Percentiles rank a stretch among this genome's conserved stretches.
Evolutionary conservation across 2,329 filamentous ascomycete species (phyloP).

Genomic region (Stagonosporopsis chrysanthemi): DNA sequence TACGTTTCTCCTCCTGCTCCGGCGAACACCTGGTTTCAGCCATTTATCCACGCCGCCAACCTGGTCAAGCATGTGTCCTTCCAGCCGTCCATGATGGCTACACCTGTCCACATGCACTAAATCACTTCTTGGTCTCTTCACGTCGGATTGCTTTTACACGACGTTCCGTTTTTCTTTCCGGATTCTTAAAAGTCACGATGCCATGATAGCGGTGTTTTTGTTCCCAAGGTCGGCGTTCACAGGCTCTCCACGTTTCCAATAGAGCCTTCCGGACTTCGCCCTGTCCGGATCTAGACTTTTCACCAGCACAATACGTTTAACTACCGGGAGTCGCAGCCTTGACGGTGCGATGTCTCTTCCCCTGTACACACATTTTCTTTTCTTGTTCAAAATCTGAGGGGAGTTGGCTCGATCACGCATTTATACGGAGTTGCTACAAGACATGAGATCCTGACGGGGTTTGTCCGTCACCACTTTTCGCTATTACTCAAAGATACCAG

Average conservation of each 20-base stretch:
- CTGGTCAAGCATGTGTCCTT: conserved; percentile 52
- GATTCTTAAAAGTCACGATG: conserved; percentile 47
- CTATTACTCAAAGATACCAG: conserved; percentile 48
- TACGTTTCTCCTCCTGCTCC: conserved; percentile 48
- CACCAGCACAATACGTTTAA: conserved; percentile 41
- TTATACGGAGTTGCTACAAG: conserved; percentile 32
- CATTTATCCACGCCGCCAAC: conserved; percentile 51
- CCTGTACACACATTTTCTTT: conserved; percentile 25
- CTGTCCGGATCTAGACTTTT: conserved; percentile 34
- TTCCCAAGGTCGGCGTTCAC: conserved; percentile 39
- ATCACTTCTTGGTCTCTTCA: conserved; percentile 17
- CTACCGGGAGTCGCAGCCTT: conserved; percentile 39
- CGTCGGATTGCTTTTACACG: conserved; percentile 39
- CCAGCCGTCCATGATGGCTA: conserved; percentile 48
- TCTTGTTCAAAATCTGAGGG: conserved; percentile 18
- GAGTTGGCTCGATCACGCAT: conserved; percentile 24
- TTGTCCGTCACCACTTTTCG: conserved; percentile 37
- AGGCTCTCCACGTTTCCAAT: conserved; percentile 42
- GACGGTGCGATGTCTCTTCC: conserved; percentile 38
- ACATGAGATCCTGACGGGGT: conserved; percentile 20
- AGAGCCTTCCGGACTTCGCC: conserved; percentile 33
- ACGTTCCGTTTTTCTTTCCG: conserved; percentile 42
- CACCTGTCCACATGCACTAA: conserved; percentile 50
- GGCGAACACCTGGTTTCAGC: conserved; percentile 50
- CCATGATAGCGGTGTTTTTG: conserved; percentile 44